Evolutionary conservation across 345 rosid species (phyloP).

Genomic region (Gossypium turneri): DNA sequence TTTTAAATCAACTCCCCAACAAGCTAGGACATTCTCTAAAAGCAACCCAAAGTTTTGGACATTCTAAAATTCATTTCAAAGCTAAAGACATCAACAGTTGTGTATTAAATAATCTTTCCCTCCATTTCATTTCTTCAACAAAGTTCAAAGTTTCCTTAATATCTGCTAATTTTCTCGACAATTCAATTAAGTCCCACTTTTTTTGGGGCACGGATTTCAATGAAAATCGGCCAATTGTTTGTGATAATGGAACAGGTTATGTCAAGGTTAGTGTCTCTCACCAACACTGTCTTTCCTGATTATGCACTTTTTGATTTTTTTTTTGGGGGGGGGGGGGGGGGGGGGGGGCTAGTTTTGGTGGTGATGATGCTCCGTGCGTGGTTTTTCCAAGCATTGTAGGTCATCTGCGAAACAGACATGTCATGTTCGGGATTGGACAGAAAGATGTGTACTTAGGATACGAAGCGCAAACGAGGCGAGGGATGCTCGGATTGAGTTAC

Average conservation of each 20-base stretch:
- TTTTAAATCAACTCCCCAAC: too few relatives aligned
- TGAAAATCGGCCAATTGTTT: slow-evolving; percentile 17
- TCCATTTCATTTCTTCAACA: too few relatives aligned
- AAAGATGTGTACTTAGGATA: slow-evolving; percentile 24
- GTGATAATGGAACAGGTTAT: slow-evolving; percentile 21
- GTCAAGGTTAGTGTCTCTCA: slow-evolving; percentile 15
- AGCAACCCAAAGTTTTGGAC: too few relatives aligned
- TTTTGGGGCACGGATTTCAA: not conserved
- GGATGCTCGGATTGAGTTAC: slow-evolving; percentile 19
- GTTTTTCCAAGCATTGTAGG: slow-evolving; percentile 25
- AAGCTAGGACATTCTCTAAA: too few relatives aligned
- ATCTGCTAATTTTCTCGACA: too few relatives aligned
- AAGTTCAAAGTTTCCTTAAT: too few relatives aligned
- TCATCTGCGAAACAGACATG: not conserved
- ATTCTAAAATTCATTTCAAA: too few relatives aligned
- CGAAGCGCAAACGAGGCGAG: slow-evolving; percentile 24
- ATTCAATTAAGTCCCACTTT: too few relatives aligned
- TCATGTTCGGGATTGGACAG: slow-evolving; percentile 25
- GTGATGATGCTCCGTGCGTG: slow-evolving; percentile 30
- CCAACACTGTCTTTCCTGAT: not conserved
- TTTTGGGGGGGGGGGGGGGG: slow-evolving; percentile 25
- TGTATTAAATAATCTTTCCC: too few relatives aligned
- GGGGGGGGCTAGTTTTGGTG: slow-evolving; percentile 34
- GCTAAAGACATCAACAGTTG: too few relatives aligned
- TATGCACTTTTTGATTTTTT: not conserved